phyloP scores from a whole-genome alignment of 2,329 filamentous ascomycete genomes.

The Colletotrichum tropicale region DNA sequence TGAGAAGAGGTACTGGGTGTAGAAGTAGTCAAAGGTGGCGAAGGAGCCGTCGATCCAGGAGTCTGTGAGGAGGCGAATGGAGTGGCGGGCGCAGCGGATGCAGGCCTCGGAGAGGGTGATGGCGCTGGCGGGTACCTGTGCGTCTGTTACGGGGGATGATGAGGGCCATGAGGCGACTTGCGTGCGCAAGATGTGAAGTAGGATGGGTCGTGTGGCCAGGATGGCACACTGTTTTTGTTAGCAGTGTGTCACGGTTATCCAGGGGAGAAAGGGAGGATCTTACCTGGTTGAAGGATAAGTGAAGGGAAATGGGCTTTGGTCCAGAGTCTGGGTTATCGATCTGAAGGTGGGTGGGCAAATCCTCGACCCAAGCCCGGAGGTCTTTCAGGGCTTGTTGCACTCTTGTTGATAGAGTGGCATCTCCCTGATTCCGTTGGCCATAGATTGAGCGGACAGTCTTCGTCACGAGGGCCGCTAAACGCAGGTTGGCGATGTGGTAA shows the following conservation, averaged over 20 bases:
- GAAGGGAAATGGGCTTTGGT: constrained; percentile 33
- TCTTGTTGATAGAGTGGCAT: constrained; percentile 31
- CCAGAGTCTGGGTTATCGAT: constrained; percentile 27
- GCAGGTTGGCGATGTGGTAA: constrained; percentile 37
- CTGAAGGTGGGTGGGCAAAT: constrained; percentile 33
- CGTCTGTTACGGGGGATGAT: constrained; percentile 19
- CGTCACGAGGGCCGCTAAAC: constrained; percentile 37
- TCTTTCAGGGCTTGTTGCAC: constrained; percentile 36
- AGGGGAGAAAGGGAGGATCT: neutral
- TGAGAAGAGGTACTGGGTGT: constrained; percentile 52
- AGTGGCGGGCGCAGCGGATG: constrained; percentile 48
- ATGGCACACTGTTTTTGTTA: constrained; percentile 31
- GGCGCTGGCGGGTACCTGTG: constrained; percentile 33
- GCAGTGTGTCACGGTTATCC: neutral
- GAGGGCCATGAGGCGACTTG: constrained; percentile 24
- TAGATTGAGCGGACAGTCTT: constrained; percentile 35
- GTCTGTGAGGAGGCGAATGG: constrained; percentile 43
- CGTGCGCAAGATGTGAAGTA: constrained; percentile 34
- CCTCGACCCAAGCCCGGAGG: constrained; percentile 34
- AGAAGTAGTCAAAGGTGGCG: constrained; percentile 49
- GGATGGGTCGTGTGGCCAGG: constrained; percentile 35
- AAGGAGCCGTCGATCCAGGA: constrained; percentile 52
- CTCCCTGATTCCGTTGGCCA: constrained; percentile 27
- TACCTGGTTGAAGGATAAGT: constrained; percentile 37
- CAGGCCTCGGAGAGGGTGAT: constrained; percentile 47